Percentiles rank a stretch among this genome's conserved stretches.
Evolutionary conservation across 1,284 basidiomycete genomes (phyloP).

Genomic region (Xerocomus nothofagi): DNA sequence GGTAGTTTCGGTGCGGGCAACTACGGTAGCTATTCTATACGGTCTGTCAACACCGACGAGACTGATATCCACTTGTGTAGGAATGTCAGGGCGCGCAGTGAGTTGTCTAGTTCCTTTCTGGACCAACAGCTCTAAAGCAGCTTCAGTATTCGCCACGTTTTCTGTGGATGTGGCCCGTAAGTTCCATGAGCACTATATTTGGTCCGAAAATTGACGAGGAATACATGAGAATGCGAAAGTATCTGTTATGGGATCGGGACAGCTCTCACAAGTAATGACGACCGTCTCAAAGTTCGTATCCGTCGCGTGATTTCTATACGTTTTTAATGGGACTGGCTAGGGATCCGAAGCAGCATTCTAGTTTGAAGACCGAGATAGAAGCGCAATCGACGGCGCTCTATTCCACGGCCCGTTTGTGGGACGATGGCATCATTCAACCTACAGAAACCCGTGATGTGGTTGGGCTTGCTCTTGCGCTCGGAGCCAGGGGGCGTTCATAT

Average conservation of each 20-base stretch:
- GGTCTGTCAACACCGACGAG: neutral
- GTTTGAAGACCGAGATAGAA: conserved; percentile 82
- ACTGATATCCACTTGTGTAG: conserved; percentile 39
- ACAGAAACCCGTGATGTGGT: conserved; percentile 89
- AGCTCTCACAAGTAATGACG: conserved; percentile 91
- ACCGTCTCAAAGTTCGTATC: conserved; percentile 74
- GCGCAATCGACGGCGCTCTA: conserved; percentile 84
- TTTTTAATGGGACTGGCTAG: conserved; percentile 38
- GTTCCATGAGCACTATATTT: conserved; percentile 31
- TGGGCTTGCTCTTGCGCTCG: conserved; percentile 80
- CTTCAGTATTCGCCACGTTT: conserved; percentile 87
- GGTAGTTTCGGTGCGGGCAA: conserved; percentile 95
- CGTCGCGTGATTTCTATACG: neutral
- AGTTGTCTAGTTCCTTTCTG: conserved; percentile 31
- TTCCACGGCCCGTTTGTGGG: conserved; percentile 89
- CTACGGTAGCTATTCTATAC: conserved; percentile 58
- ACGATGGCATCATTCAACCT: conserved; percentile 92
- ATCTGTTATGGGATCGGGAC: conserved; percentile 95
- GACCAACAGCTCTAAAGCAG: conserved; percentile 7
- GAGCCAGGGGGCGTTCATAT: conserved; percentile 46
- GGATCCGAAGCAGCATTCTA: conserved; percentile 73
- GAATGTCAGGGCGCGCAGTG: conserved; percentile 87
- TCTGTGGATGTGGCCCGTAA: conserved; percentile 96
- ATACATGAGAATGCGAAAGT: conserved; percentile 79
- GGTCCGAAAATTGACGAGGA: conserved; percentile 10